Conservation (phyloP, 139 green algal genomes). For the Chlamydomonas asymmetrica region DNA sequence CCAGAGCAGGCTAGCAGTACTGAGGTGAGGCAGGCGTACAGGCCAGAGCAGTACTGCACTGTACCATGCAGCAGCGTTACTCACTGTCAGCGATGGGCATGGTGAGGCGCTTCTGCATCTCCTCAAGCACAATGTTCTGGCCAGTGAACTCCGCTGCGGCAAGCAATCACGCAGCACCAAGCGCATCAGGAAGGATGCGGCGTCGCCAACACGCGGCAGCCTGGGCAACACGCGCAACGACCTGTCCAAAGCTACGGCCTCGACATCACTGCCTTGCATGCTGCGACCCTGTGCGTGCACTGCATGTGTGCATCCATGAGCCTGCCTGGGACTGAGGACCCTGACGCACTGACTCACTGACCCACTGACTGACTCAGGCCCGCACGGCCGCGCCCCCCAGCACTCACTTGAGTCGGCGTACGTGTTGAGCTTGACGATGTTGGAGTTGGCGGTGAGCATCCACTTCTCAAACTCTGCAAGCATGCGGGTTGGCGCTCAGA, state of each 20-base stretch:
- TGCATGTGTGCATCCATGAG: not conserved
- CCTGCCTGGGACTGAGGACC: not conserved
- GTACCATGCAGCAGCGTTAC: not conserved
- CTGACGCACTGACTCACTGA: not conserved
- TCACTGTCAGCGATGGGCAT: slow-evolving; percentile 21
- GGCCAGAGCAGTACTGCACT: too few relatives aligned
- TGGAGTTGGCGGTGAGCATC: slow-evolving; percentile 68
- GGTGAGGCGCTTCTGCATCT: slow-evolving; percentile 37
- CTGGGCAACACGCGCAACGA: slow-evolving; percentile 8
- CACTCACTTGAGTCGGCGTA: slow-evolving; percentile 51
- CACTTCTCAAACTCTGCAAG: slow-evolving; percentile 69
- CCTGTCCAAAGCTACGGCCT: too few relatives aligned
- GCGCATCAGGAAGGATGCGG: not conserved
- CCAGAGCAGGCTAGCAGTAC: too few relatives aligned
- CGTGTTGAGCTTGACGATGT: slow-evolving; percentile 63
- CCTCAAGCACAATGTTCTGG: slow-evolving; percentile 41
- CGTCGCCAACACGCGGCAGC: not conserved
- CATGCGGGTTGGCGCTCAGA: too few relatives aligned
- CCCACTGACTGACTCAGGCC: not conserved
- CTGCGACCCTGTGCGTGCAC: too few relatives aligned
- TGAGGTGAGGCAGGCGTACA: too few relatives aligned
- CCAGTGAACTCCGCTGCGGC: slow-evolving; percentile 47
- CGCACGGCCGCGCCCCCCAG: not conserved
- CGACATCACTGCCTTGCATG: too few relatives aligned
- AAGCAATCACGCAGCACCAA: slow-evolving; percentile 7